phyloP scores from a whole-genome alignment of 331 rosid species.

The Telfairia occidentalis region DNA sequence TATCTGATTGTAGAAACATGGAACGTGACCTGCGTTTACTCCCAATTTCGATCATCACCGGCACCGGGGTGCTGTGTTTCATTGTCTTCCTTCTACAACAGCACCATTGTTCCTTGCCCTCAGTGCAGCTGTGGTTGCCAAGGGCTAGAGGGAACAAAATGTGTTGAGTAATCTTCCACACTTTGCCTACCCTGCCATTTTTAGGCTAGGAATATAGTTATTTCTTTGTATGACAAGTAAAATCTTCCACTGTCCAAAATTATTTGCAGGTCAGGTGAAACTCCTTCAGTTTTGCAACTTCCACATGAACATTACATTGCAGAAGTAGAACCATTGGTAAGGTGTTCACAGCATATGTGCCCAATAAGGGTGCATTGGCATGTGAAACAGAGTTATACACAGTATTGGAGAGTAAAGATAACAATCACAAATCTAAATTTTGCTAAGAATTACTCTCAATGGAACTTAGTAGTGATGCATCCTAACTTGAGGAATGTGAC shows the following conservation, averaged over 20 bases:
- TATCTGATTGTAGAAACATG: conserved; percentile 45
- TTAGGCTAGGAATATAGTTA: background rate
- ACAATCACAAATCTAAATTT: conserved; percentile 59
- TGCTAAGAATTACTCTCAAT: conserved; percentile 54
- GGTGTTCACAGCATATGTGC: conserved; percentile 72
- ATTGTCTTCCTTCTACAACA: conserved; percentile 61
- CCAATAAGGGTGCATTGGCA: conserved; percentile 88
- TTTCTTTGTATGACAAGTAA: background rate
- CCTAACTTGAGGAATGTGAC: conserved; percentile 48
- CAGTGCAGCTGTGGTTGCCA: conserved; percentile 67
- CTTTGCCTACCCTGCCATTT: background rate
- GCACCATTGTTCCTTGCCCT: conserved; percentile 55
- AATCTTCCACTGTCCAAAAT: background rate
- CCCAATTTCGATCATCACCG: conserved; percentile 49
- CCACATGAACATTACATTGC: conserved; percentile 12
- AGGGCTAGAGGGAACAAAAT: conserved; percentile 39
- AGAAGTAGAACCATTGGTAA: conserved; percentile 24
- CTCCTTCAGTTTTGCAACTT: conserved; percentile 30
- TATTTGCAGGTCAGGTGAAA: conserved; percentile 33
- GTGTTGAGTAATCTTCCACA: conserved; percentile 34
- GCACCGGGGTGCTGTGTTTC: conserved; percentile 70
- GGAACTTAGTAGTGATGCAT: conserved; percentile 65
- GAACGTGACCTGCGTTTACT: conserved; percentile 64
- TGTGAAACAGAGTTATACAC: conserved; percentile 57
- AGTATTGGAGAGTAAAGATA: conserved; percentile 71